Evolutionary conservation across 768 basidiomycete genomes (phyloP), one percentile per base, ranked within the genome.

Genomic region (Trametes punicea): DNA sequence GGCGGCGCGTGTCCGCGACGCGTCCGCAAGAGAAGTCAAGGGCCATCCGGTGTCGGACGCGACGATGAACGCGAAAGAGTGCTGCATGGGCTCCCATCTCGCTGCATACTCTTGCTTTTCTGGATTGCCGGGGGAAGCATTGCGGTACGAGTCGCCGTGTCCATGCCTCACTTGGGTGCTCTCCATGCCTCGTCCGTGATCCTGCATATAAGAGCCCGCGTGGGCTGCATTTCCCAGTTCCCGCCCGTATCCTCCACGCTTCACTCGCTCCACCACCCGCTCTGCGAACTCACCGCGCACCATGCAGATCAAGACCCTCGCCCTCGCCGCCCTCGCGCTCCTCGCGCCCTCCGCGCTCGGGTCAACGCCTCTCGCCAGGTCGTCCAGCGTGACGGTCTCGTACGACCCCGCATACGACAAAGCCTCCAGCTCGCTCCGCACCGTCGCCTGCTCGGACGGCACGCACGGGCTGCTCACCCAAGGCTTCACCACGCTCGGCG

Each of bases 401-500:
- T 84, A 72, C 62, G 82, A 85, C 70, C 39, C 69, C 16, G 50
- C 68, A 3, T 87, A 82, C 67, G 87, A 85, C 69, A 68, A 75
- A 9, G 53, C 56, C 2, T 40, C 46, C 8, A 63, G 63, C 23
- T 77, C 78, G 10, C 71, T 85, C 20, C 54, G 65, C 62, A 68
- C 62, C 2, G 75, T 81, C 34, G 72, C 76, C 40, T 83, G 82
- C 71, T 81, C 79, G 1, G 70, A 80, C 60, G 83, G 84, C 7
- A 55, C 46, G 34, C 36, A 57, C 45, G 46, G 46, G 20, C 47
- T 61, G 64, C 69, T 31, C 71, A 83, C 52, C 65, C 67, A 50
- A 46, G 23, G 67, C 6, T 85, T 73, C 69, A 74, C 69, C 3
- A 83, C 76, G 33, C 80, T 85, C 47, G 74, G 71, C 13, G 69